Evolutionary conservation across 441 rosid genomes (phyloP), one percentile per base, ranked within the genome.

Genomic region (Eruca vesicaria): DNA sequence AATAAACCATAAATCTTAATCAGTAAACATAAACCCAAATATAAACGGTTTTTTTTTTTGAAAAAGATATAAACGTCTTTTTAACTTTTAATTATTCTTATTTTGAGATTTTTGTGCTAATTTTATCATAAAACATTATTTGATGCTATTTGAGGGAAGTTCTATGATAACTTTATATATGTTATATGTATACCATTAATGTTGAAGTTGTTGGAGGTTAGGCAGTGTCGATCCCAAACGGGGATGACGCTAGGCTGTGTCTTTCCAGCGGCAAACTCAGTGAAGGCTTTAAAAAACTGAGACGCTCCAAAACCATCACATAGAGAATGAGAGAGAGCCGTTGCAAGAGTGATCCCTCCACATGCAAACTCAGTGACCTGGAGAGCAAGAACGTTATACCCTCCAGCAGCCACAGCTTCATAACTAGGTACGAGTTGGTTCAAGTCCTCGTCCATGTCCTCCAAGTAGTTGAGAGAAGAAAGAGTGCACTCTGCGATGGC

Each of bases 251-350:
- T 69, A 19, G 89, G 90, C 55, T 81, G 81, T 21, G 31, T 66
- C 68, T 69, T 80, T 20, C 87, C 85, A 28, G 86, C 76, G 7
- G 88, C 89, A 14, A 86, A 64, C 74, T 88, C 89, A 26, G 80
- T 78, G 41, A 88, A 12, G 53, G 89, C 84, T 77, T 72, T 77
- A 26, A 78, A 88, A 65, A 88, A 77, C 57, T 86, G 89, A 75
- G 88, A 75, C 62, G 89, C 89, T 5, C 92, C 92, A 63, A 74
- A 83, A 35, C 92, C 92, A 78, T 88, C 92, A 63, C 84, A 84
- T 0, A 85, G 61, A 0, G 93, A 78, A 69, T 88, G 93, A 45
- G 90, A 81, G 18, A 86, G 81, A 43, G 88, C 83, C 81, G 86
- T 84, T 32, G 84, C 90, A 68, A 88, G 55, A 2, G 88, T 79